These are phyloP conservation scores for Astragalus membranaceus DNA, from an alignment of 306 rosid genomes.

Conservation along the genomic window DNA sequence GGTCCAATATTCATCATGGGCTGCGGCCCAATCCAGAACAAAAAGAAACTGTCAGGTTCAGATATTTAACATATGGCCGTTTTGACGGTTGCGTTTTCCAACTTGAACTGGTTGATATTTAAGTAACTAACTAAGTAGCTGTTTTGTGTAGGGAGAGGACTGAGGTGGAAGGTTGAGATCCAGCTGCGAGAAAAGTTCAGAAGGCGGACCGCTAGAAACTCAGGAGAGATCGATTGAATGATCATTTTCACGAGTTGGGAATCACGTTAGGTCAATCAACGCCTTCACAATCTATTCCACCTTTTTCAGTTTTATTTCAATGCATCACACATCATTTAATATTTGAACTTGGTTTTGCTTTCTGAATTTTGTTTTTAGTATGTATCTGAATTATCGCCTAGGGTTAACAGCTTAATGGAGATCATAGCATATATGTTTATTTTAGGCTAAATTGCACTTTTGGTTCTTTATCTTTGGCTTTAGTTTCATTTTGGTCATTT, in stretches of 20 bases:
- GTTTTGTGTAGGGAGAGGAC: conserved; percentile 37
- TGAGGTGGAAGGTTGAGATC: conserved; percentile 51
- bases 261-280: conserved; percentile 50
- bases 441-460: no score
- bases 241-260: conserved; percentile 70
- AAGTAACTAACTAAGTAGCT: neutral
- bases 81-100: neutral
- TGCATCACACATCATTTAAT: neutral
- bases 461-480: no score
- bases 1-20: no score
- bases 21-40: no score
- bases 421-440: no score
- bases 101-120: neutral
- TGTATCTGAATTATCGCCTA: no score
- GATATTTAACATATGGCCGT: neutral
- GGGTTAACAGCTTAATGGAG: no score
- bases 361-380: no score
- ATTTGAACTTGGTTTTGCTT: neutral
- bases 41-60: conserved; percentile 26
- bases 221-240: conserved; percentile 79
- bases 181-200: conserved; percentile 63
- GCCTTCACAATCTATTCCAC: neutral
- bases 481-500: no score
- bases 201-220: conserved; percentile 94
- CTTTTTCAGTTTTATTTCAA: neutral